Conservation (phyloP, 768 basidiomycete species). For the Tulasnella sp. region DNA sequence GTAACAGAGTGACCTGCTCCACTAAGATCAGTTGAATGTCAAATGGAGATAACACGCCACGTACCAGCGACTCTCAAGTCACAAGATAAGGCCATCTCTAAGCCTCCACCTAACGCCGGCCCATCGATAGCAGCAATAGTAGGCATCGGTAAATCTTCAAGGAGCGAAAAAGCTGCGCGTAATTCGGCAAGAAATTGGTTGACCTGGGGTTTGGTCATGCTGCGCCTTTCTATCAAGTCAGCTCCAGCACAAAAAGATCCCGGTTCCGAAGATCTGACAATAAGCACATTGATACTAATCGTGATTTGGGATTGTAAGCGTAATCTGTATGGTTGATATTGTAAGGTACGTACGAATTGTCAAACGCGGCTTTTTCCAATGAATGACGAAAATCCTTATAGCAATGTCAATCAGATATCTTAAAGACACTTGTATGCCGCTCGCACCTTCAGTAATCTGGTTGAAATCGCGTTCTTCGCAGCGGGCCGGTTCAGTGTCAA, state of each 20-base stretch:
- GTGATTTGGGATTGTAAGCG: neutral
- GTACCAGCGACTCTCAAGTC: slow-evolving; percentile 82
- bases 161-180: slow-evolving; percentile 51
- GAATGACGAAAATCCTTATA: slow-evolving; percentile 57
- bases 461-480: slow-evolving; percentile 79
- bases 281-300: slow-evolving; percentile 57
- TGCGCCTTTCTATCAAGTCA: slow-evolving; percentile 72
- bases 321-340: neutral
- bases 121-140: slow-evolving; percentile 90
- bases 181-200: slow-evolving; percentile 65
- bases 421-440: slow-evolving; percentile 5
- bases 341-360: slow-evolving; percentile 39
- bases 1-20: slow-evolving; percentile 39
- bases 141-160: slow-evolving; percentile 77
- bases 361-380: slow-evolving; percentile 50
- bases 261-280: slow-evolving; percentile 65
- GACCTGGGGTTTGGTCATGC: slow-evolving; percentile 65
- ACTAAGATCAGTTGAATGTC: neutral
- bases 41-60: slow-evolving; percentile 18
- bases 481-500: slow-evolving; percentile 71
- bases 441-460: slow-evolving; percentile 50
- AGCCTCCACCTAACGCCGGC: slow-evolving; percentile 83
- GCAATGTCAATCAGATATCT: slow-evolving; percentile 6
- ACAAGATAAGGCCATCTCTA: slow-evolving; percentile 78
- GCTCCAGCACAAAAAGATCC: slow-evolving; percentile 87